Percentiles rank a stretch among this genome's conserved stretches.
Conservation (phyloP, 352 stramenopile species). For the Elongisporangium prolatum region DNA sequence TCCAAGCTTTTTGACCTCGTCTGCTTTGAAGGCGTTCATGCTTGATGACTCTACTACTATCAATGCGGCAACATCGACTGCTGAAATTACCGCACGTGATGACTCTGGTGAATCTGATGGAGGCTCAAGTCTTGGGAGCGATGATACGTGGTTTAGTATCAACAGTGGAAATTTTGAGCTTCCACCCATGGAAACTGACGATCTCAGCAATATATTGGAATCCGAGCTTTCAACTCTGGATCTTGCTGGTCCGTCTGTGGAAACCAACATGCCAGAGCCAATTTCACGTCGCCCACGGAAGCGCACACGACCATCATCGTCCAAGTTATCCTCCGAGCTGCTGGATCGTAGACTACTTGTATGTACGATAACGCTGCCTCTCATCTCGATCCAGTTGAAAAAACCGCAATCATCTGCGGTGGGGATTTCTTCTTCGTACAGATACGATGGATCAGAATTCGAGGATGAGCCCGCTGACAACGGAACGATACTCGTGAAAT, state of each 20-base stretch:
- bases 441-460: slow-evolving; percentile 53
- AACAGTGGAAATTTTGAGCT: slow-evolving; percentile 56
- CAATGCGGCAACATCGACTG: slow-evolving; percentile 6
- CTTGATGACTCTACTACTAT: slow-evolving; percentile 29
- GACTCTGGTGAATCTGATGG: slow-evolving; percentile 37
- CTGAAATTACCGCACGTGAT: slow-evolving; percentile 12
- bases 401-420: slow-evolving; percentile 52
- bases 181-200: slow-evolving; percentile 7
- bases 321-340: slow-evolving; percentile 24
- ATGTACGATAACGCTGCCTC: slow-evolving; percentile 76
- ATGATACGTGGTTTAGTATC: slow-evolving; percentile 89
- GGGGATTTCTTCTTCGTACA: slow-evolving; percentile 44
- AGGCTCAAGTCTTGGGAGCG: slow-evolving; percentile 73
- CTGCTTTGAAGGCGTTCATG: slow-evolving; percentile 45
- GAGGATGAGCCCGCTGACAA: slow-evolving; percentile 57
- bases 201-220: slow-evolving; percentile 10
- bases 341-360: slow-evolving; percentile 71
- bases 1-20: slow-evolving; percentile 45
- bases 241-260: slow-evolving; percentile 7
- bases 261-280: not conserved
- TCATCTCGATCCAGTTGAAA: slow-evolving; percentile 77
- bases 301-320: not conserved
- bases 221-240: slow-evolving; percentile 14
- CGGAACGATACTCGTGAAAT: slow-evolving; percentile 64
- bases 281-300: not conserved